Percentiles rank a stretch among this genome's conserved stretches.
These are phyloP conservation scores for Neonectria coccinea DNA, from an alignment of 2,329 filamentous ascomycete species.

Conservation along the genomic window DNA sequence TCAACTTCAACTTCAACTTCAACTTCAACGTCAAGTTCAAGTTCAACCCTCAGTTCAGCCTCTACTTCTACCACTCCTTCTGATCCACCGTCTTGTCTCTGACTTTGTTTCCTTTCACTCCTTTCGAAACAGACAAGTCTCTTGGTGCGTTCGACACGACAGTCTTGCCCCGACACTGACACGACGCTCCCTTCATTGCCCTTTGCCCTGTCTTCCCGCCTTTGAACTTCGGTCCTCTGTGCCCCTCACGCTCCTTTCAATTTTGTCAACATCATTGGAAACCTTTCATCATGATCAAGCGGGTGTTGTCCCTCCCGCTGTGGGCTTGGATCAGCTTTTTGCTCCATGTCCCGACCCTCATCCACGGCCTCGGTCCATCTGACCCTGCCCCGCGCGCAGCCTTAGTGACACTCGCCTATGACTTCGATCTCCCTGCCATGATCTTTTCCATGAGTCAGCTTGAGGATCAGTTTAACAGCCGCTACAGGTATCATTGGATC, in stretches of 20 bases:
- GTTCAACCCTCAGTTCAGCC: slow-evolving; percentile 20
- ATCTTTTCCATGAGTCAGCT: slow-evolving; percentile 66
- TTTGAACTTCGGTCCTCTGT: slow-evolving; percentile 21
- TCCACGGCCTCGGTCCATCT: slow-evolving; percentile 31
- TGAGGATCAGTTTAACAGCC: slow-evolving; percentile 74
- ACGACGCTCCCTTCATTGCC: slow-evolving; percentile 8
- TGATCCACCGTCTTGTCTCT: slow-evolving; percentile 8
- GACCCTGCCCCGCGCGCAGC: slow-evolving; percentile 48
- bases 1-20: slow-evolving; percentile 21
- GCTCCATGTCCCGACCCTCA: slow-evolving; percentile 37
- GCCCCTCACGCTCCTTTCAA: slow-evolving; percentile 2
- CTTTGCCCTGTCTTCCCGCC: slow-evolving; percentile 20
- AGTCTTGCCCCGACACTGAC: slow-evolving; percentile 19
- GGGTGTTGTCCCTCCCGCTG: slow-evolving; percentile 15
- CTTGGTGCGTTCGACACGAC: slow-evolving; percentile 28
- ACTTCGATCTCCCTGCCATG: slow-evolving; percentile 48
- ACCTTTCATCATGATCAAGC: slow-evolving; percentile 34
- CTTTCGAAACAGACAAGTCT: slow-evolving; percentile 22
- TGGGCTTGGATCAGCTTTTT: slow-evolving; percentile 38
- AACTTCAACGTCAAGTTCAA: background rate
- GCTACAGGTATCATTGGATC: slow-evolving; percentile 88
- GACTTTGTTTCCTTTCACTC: slow-evolving; percentile 7
- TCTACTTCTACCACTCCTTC: slow-evolving; percentile 9
- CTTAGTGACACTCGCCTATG: slow-evolving; percentile 48
- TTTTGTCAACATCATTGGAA: slow-evolving; percentile 10